Evolutionary conservation across 257 asterid genomes (phyloP).

Genomic region (Perilla frutescens): DNA sequence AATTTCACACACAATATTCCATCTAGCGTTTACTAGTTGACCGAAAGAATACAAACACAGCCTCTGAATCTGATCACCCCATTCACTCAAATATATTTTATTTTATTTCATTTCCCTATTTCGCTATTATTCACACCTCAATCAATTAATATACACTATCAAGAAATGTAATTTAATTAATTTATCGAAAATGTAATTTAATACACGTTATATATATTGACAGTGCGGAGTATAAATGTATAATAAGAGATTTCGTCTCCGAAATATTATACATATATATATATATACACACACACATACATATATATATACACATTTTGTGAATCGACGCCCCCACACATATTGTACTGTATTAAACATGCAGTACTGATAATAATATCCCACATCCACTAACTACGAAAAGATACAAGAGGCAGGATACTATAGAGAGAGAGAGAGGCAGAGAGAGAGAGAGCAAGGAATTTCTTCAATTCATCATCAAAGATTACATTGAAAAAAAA

Average conservation of each 20-base stretch:
- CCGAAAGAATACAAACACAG: conserved; percentile 35
- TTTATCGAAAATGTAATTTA: no score
- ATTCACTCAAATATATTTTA: not conserved
- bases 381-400: conserved; percentile 45
- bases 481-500: conserved; percentile 36
- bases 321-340: conserved; percentile 34
- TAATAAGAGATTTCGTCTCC: no score
- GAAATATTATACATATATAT: not conserved
- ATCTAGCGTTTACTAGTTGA: conserved; percentile 50
- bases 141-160: no score
- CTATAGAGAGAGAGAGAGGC: no score
- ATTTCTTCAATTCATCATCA: conserved; percentile 49
- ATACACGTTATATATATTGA: no score
- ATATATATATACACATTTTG: not conserved
- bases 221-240: no score
- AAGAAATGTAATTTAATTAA: no score
- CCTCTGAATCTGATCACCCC: not conserved
- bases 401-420: not conserved
- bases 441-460: conserved; percentile 19
- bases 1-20: conserved; percentile 41
- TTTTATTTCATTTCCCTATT: no score
- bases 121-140: no score
- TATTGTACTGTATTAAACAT: conserved; percentile 48
- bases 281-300: no score
- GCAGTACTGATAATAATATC: conserved; percentile 47